Base-by-base conservation (phyloP, 352 stramenopile species). In the Lagenidium giganteum region DNA sequence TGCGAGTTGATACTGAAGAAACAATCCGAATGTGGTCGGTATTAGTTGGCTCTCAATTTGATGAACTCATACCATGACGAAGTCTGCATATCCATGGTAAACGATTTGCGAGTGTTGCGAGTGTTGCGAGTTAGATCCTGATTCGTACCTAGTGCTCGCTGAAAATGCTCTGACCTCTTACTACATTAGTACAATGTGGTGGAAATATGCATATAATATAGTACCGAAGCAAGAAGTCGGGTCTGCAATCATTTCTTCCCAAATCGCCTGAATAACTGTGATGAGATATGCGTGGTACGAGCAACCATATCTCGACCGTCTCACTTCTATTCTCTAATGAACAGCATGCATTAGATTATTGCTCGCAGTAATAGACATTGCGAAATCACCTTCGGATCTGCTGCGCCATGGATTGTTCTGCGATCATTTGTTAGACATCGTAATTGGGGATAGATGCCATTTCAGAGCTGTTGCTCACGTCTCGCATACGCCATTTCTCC, bases 191-290 rank as follows among this genome's bases (percentile, higher is more conserved):
- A n/a, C 16, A 43, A 33, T 8, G 40, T 13, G 6, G 17, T 31
- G 9, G 34, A 40, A 46, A 27, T 30, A 45, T 29, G 11, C 20
- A n/a, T 39, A 42, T 23, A n/a, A 47, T 42, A 1, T 14, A n/a
- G 14, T 64, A 91, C 81, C 67, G 24, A 93, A 87, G 38, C 81
- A 93, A 4, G 70, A 69, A 16, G 78, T 80, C 3, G 81, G 81
- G 59, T 93, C 77, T 20, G 81, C 81, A 42, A 93, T 78, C 81
- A 93, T 93, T 47, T 91, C 81, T 67, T 93, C 78, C 81, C 81
- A 93, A 37, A 93, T 88, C 7, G 74, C 74, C 78, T 93, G 27
- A 4, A 29, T 13, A 12, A 30, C 32, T 34, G 14, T 27, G 3
- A 42, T 48, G 30, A 22, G 3, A 21, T 13, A 22, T 4, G 13